Base-by-base conservation (phyloP, 441 rosid species). In the Sinapis alba region DNA sequence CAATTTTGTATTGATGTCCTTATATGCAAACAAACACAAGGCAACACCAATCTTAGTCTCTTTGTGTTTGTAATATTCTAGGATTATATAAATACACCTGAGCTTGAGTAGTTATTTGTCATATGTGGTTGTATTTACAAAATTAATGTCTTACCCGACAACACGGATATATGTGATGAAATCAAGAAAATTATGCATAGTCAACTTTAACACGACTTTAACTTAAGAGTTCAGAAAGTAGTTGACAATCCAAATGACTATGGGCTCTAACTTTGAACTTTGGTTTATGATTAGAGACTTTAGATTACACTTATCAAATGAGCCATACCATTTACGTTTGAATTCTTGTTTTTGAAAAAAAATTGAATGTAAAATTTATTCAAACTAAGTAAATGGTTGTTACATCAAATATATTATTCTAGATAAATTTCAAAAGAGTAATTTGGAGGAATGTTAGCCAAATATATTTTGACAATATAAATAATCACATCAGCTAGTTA, bases 11-110 rank as follows among this genome's bases (percentile, higher is more conserved):
- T 65, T 77, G 64, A 53, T 77, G 63, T 71, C 54, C 62, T 34
- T 65, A 65, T 34, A 43, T 65, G 63, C 76, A 66, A 77, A 77
- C 80, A 77, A 72, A 13, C 80, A 72, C 69, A 77, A 71, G 80
- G 61, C 73, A 72, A 72, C 80, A 77, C 27, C 68, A 72, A 51
- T 71, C 10, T 65, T 71, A 66, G 73, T 77, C 80, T 71, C 77
- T 77, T 77, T 71, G 77, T 72, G 73, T 71, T 77, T 77, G 80
- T 60, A 59, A 54, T 72, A 60, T 77, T 65, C 76, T 71, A 47
- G 61, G 41, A 38, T 38, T 69, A 21, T 47, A 68, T 70, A 68
- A 15, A 62, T 36, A 27, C 23, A 76, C 57, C 30, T 58, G 70
- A 70, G 41, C 64, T 63, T 69, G 53, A 63, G 60, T 63, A 62